Evolutionary conservation across 352 stramenopile genomes (phyloP).

Genomic region (Achlya hypogyna): DNA sequence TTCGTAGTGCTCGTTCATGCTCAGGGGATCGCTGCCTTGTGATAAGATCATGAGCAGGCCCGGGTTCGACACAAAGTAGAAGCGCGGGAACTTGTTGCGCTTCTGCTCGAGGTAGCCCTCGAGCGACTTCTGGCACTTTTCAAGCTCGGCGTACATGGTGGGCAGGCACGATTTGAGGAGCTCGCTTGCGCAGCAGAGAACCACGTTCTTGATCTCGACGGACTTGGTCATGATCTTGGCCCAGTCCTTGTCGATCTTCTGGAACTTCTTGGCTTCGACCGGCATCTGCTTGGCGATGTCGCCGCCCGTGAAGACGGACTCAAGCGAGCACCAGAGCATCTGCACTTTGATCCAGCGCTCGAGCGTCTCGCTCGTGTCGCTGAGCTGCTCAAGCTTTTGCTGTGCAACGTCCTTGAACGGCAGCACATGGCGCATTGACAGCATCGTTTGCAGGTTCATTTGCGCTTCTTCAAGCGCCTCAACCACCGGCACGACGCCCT

Average conservation of each 20-base stretch:
- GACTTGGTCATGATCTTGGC: conserved; percentile 96
- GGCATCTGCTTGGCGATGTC: conserved; percentile 99
- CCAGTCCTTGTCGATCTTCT: conserved; percentile 98
- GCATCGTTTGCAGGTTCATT: conserved; percentile 97
- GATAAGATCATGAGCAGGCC: conserved; percentile 96
- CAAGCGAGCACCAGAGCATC: conserved; percentile 97
- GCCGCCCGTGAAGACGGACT: conserved; percentile 97
- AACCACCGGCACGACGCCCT: conserved; percentile 91
- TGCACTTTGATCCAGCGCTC: conserved; percentile 98
- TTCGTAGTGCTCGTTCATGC: conserved; percentile 99
- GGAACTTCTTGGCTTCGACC: conserved; percentile 97
- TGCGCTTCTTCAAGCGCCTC: conserved; percentile 97
- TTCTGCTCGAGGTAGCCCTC: conserved; percentile 98
- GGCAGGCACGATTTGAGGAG: conserved; percentile 94
- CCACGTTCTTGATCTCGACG: conserved; percentile 86
- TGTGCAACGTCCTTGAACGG: conserved; percentile 95
- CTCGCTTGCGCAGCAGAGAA: conserved; percentile 93
- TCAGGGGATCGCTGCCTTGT: conserved; percentile 93
- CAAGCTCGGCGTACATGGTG: conserved; percentile 96
- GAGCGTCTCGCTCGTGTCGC: conserved; percentile 95
- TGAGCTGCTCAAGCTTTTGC: conserved; percentile 89
- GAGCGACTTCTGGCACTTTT: conserved; percentile 98
- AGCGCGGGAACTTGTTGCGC: conserved; percentile 96
- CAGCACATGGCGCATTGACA: conserved; percentile 95
- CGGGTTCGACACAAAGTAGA: conserved; percentile 99